Percentiles rank a stretch among this genome's conserved stretches.
These are phyloP conservation scores for Monilinia aucupariae DNA, from an alignment of 2,329 filamentous ascomycete species.

Conservation along the genomic window DNA sequence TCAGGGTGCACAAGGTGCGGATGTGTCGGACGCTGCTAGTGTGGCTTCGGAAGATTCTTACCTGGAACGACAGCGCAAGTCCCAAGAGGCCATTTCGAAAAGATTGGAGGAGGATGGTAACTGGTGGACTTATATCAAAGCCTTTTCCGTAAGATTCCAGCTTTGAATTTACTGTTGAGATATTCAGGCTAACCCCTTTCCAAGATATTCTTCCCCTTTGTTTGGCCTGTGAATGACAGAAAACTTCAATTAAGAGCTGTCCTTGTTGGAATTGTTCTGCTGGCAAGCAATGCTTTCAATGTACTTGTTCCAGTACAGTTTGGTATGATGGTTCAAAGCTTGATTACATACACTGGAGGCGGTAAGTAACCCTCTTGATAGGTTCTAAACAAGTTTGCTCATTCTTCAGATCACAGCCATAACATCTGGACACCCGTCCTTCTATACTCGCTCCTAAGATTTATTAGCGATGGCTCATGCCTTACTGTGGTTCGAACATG, in stretches of 20 bases:
- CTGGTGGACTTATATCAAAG: constrained; percentile 71
- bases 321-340: constrained; percentile 68
- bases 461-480: constrained; percentile 47
- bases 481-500: constrained; percentile 46
- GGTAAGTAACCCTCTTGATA: constrained; percentile 6
- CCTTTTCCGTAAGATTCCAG: constrained; percentile 50
- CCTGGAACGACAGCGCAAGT: constrained; percentile 49
- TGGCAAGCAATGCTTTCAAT: constrained; percentile 67
- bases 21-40: constrained; percentile 21
- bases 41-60: constrained; percentile 48
- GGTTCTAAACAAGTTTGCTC: not conserved
- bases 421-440: constrained; percentile 50
- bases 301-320: constrained; percentile 76
- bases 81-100: constrained; percentile 57
- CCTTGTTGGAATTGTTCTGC: constrained; percentile 61
- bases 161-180: not conserved
- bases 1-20: constrained; percentile 21
- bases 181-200: constrained; percentile 1
- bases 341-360: constrained; percentile 44
- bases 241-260: constrained; percentile 62
- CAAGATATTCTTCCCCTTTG: constrained; percentile 68
- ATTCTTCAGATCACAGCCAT: constrained; percentile 29
- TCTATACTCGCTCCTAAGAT: constrained; percentile 45
- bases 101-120: constrained; percentile 68
- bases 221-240: constrained; percentile 67